These are phyloP conservation scores for Malassezia sympodialis DNA, from an alignment of 1,284 basidiomycete genomes.

Conservation along the genomic window DNA sequence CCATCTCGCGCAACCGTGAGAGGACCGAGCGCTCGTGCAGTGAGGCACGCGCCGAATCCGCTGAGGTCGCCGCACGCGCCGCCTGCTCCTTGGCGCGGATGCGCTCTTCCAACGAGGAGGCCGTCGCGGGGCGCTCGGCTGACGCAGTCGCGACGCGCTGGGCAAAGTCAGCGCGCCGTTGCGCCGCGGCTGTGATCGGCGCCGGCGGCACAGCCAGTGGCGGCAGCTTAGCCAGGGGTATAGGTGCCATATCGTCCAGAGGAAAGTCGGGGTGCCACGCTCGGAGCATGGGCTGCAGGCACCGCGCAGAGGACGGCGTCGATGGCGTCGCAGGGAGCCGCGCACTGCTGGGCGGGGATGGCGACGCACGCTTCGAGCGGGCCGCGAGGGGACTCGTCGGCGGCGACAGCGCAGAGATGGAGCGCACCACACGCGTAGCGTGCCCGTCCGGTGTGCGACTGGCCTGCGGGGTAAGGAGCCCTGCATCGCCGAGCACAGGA, in stretches of 20 bases:
- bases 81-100: conserved; percentile 18
- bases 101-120: conserved; percentile 8
- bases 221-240: conserved; percentile 10
- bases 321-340: neutral
- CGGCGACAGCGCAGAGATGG: neutral
- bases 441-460: conserved; percentile 9
- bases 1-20: conserved; percentile 13
- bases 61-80: neutral
- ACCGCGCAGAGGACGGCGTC: neutral
- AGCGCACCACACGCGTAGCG: conserved; percentile 3
- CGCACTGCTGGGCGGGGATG: neutral
- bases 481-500: neutral
- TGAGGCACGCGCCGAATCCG: neutral
- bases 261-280: conserved; percentile 14
- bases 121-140: neutral
- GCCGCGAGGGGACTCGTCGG: conserved; percentile 3
- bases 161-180: neutral
- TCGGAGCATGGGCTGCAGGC: neutral
- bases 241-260: neutral
- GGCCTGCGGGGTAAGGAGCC: conserved; percentile 11
- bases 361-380: neutral
- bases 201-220: neutral
- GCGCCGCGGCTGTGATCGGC: neutral
- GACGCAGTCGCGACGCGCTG: neutral
- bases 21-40: conserved; percentile 11